Conservation (phyloP, 2,329 filamentous ascomycete species). For the Blastomyces percursus region DNA sequence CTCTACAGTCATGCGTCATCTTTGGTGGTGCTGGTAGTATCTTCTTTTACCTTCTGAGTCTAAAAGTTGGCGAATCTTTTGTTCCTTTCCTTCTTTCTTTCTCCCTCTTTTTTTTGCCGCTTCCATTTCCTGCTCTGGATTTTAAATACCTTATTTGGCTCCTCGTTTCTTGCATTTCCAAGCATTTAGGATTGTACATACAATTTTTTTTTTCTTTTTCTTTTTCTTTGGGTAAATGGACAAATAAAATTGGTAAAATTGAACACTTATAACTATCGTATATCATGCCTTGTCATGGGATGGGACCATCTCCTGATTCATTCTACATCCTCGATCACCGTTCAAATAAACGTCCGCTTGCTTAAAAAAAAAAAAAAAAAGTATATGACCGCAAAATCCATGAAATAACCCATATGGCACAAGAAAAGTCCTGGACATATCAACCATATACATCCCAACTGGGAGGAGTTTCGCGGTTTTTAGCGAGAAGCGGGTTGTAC, state of each 20-base stretch:
- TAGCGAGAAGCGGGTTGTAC: not conserved
- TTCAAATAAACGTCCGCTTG: not conserved
- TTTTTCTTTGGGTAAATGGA: not conserved
- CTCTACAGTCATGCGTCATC: slow-evolving; percentile 39
- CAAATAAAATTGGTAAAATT: not conserved
- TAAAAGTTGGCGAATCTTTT: too few relatives aligned
- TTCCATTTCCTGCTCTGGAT: not conserved
- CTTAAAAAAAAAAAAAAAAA: not conserved
- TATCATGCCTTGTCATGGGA: not conserved
- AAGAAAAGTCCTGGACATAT: not conserved
- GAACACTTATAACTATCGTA: not conserved
- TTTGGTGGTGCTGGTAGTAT: not conserved
- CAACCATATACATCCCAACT: not conserved
- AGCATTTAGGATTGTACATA: not conserved
- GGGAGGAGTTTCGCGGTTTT: not conserved
- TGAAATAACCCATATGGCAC: not conserved
- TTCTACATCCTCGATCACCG: not conserved
- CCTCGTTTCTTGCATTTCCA: not conserved
- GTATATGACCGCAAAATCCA: not conserved
- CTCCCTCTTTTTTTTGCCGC: not conserved
- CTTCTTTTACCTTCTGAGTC: not conserved
- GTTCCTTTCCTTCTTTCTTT: not conserved
- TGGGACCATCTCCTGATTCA: not conserved
- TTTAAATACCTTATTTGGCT: not conserved
- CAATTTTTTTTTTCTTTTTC: not conserved